Percentiles rank a stretch among this genome's conserved stretches.
Evolutionary conservation across 306 rosid species (phyloP).

Genomic region (Oxytropis ochrocephala): DNA sequence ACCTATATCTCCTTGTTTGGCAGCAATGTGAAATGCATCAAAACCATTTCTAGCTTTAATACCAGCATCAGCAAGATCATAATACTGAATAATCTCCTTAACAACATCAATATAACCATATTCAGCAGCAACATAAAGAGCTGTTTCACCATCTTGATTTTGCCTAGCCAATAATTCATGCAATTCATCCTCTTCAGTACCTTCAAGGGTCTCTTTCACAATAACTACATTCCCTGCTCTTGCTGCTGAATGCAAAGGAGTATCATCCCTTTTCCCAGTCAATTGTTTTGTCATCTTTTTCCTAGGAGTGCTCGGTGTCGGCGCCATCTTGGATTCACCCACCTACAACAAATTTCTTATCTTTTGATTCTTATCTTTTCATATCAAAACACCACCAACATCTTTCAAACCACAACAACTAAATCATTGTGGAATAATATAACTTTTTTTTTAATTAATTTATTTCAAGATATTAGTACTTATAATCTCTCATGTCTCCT

Average conservation of each 20-base stretch:
- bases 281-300: slow-evolving; percentile 85
- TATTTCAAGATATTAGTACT: neutral
- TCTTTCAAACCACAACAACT: slow-evolving; percentile 21
- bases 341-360: neutral
- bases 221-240: slow-evolving; percentile 59
- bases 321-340: slow-evolving; percentile 37
- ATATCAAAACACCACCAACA: slow-evolving; percentile 30
- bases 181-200: slow-evolving; percentile 39
- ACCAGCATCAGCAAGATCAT: slow-evolving; percentile 70
- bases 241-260: slow-evolving; percentile 66
- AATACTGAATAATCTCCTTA: slow-evolving; percentile 68
- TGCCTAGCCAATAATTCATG: slow-evolving; percentile 51
- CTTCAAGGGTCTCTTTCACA: slow-evolving; percentile 35
- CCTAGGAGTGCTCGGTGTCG: slow-evolving; percentile 33
- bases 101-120: slow-evolving; percentile 74
- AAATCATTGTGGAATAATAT: slow-evolving; percentile 18
- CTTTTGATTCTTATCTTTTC: slow-evolving; percentile 19
- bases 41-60: slow-evolving; percentile 88
- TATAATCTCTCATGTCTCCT: slow-evolving; percentile 18
- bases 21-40: slow-evolving; percentile 95
- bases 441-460: neutral
- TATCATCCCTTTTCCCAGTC: slow-evolving; percentile 90
- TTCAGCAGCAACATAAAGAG: slow-evolving; percentile 85
- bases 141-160: slow-evolving; percentile 86
- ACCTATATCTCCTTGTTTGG: slow-evolving; percentile 95